phyloP scores from a whole-genome alignment of 164 flowering plant genomes.

The Dillenia turbinata region DNA sequence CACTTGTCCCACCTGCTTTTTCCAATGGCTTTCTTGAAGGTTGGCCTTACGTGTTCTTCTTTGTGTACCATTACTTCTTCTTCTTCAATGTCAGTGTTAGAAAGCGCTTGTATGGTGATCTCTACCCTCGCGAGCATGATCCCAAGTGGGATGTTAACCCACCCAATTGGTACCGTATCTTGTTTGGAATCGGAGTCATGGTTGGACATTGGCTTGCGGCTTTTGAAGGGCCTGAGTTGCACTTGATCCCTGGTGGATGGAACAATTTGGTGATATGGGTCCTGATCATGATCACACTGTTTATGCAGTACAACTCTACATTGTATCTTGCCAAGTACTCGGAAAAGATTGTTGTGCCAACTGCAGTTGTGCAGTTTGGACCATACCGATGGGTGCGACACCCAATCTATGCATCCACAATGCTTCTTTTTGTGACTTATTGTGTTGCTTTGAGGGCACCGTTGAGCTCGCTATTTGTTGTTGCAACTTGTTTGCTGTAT shows the following conservation, averaged over 20 bases:
- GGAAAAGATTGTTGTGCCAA: slow-evolving; percentile 83
- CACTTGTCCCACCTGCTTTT: slow-evolving; percentile 78
- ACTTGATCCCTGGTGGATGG: slow-evolving; percentile 69
- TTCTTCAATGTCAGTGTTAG: slow-evolving; percentile 75
- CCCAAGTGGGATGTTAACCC: slow-evolving; percentile 68
- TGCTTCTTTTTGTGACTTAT: slow-evolving; percentile 67
- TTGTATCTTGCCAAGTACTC: slow-evolving; percentile 81
- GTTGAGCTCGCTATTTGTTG: slow-evolving; percentile 46
- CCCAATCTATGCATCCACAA: slow-evolving; percentile 76
- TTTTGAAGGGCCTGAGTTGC: slow-evolving; percentile 81
- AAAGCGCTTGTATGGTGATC: slow-evolving; percentile 79
- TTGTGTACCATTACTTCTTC: slow-evolving; percentile 80
- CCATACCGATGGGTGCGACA: slow-evolving; percentile 91
- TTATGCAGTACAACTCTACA: slow-evolving; percentile 71
- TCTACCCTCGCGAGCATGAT: slow-evolving; percentile 55
- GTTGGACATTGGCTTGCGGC: slow-evolving; percentile 85
- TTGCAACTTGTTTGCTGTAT: slow-evolving; percentile 56
- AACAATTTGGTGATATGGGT: slow-evolving; percentile 56
- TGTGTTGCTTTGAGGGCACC: slow-evolving; percentile 78
- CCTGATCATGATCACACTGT: slow-evolving; percentile 45
- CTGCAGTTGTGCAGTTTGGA: slow-evolving; percentile 85
- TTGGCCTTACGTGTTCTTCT: slow-evolving; percentile 85
- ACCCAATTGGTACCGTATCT: slow-evolving; percentile 35
- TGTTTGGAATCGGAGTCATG: slow-evolving; percentile 62
- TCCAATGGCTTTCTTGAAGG: slow-evolving; percentile 88